Evolutionary conservation across 2,329 filamentous ascomycete species (phyloP), one percentile per base, ranked within the genome.

Genomic region (Colletotrichum cereale): DNA sequence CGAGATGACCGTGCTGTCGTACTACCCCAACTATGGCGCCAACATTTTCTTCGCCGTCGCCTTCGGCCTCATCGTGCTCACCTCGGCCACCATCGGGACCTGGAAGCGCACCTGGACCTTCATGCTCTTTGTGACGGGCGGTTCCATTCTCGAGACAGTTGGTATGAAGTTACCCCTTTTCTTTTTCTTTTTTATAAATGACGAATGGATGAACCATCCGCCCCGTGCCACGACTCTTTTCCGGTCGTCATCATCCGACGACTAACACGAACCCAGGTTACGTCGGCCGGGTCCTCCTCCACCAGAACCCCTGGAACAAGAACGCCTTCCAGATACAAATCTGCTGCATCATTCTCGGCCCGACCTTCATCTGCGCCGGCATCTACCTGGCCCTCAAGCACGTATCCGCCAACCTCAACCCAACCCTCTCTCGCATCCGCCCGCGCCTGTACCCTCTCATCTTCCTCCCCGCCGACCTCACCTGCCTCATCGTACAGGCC

Each of bases 381-480:
- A 87, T 91, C 79, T 92, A 91, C 81, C 85, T 92, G 34, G 90
- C 87, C 4, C 86, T 91, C 71, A 89, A 90, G 78, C 89, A 90
- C 82, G 79, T 88, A 74, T 84, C 86, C 69, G 80, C 87, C 42
- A 79, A 83, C 57, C 81, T 89, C 72, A 83, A 82, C 78, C 84
- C 87, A 11, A 53, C 74, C 47, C 81, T 88, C 64, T 89, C 87
- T n/a, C 85, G 86, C 73, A 75, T 90, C 67, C 82, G 81, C 4
- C 85, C 88, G 24, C 79, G 78, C n/a, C 82, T 83, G 74, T 89
- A 88, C 78, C 88, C 88, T 5, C 82, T 84, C 75, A 80, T 89
- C 80, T 90, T 90, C 80, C 85, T 89, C n/a, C 86, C 86, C 64
- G 86, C 86, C 78, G 89, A 90, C 78, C 79, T 90, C 26, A 86